These are phyloP conservation scores for Paramyrothecium sp. DNA, from an alignment of 2,329 filamentous ascomycete species.

Conservation along the genomic window DNA sequence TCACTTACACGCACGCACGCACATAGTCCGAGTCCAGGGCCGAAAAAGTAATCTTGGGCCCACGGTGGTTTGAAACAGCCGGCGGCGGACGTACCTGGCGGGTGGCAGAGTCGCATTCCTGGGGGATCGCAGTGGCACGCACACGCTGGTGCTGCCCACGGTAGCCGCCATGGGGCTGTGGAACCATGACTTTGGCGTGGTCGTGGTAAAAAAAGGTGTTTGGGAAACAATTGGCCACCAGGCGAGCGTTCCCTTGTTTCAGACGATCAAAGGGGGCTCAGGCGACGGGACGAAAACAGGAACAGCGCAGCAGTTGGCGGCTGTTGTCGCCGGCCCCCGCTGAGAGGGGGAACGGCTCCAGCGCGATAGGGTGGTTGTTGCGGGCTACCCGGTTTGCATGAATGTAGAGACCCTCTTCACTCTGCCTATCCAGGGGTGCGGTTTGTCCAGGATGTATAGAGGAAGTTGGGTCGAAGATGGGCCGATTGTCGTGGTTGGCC, in stretches of 20 bases:
- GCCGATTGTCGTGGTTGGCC: not conserved
- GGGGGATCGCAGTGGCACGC: not conserved
- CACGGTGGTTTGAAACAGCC: not conserved
- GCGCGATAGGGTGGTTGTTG: no score
- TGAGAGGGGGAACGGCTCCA: not conserved
- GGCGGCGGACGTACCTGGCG: not conserved
- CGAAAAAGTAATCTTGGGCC: not conserved
- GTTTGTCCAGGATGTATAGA: not conserved
- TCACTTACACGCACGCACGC: not conserved
- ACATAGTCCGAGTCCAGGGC: not conserved
- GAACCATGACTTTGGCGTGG: not conserved
- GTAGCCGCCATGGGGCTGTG: constrained; percentile 1
- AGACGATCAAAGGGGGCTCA: not conserved
- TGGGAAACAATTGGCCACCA: not conserved
- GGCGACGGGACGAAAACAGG: not conserved
- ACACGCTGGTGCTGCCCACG: not conserved
- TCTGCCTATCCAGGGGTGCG: no score
- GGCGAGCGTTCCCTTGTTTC: not conserved
- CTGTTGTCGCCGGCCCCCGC: not conserved
- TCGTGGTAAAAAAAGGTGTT: no score
- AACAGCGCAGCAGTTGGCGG: not conserved
- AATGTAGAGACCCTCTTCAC: not conserved
- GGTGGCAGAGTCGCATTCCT: not conserved
- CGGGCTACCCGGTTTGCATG: not conserved
- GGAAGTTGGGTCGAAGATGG: not conserved